Evolutionary conservation across 495 filamentous ascomycete genomes (phyloP), one percentile per base, ranked within the genome.

Genomic region (Articulospora tetracladia): DNA sequence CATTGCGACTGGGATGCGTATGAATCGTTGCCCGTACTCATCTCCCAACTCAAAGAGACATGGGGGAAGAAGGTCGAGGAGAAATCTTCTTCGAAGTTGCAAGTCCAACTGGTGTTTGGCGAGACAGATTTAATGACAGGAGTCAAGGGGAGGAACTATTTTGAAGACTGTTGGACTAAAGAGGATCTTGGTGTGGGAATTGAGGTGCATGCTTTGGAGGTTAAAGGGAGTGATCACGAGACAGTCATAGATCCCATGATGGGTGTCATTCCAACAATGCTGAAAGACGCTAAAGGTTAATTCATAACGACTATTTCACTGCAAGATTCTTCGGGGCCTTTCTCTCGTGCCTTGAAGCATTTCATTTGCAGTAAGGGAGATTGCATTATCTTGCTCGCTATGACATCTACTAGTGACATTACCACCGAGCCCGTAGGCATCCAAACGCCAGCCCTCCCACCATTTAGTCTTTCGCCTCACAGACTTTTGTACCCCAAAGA

Each of bases 101-200:
- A 26, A 15, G 47, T 68, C 15, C 26, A 57, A 8, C 50, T 65
- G 22, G 19, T 64, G 8, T 59, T 68, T 44, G 36, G 55, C 7
- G 58, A 53, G 44, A 32, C 57, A 26, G 65, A 68, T 55, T 10
- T 34, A n/a, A 64, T 64, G 62, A 57, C 62, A 34, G 65, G 62
- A 12, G 53, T 52, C 25, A 62, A 64, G 30, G 65, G 65, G 36
- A 61, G 23, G 55, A 47, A 54, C 23, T 64, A 64, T 54, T 59
- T 67, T 44, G 36, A 67, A 49, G 58, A 64, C 24, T 58, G 57
- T 44, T 67, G 57, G 57, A 49, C 8, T 8, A 19, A 55, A 10
- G 61, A 67, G 41, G 57, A 53, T 10, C 58, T 54, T 56, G 65
- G 61, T 1, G 25, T 15, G n/a, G 64, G 57, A 0, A 61, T 64